Percentiles rank a stretch among this genome's conserved stretches.
These are phyloP conservation scores for Cyclaneusma minus DNA, from an alignment of 2,329 filamentous ascomycete species.

Conservation along the genomic window DNA sequence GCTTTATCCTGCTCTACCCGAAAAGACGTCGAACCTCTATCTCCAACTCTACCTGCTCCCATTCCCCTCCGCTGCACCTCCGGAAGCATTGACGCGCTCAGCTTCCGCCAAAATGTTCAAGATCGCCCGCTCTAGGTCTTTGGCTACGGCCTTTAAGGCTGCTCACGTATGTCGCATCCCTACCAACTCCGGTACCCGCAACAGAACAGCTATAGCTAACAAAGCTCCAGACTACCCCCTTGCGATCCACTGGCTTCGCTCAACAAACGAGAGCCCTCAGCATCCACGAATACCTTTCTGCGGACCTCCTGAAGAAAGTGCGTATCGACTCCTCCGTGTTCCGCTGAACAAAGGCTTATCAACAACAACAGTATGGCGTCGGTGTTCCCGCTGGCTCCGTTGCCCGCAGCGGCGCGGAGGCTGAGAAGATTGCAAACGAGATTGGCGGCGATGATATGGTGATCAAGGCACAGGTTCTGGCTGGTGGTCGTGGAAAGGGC, in stretches of 20 bases:
- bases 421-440: conserved; percentile 77
- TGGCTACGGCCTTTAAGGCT: conserved; percentile 66
- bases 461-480: conserved; percentile 98
- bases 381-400: conserved; percentile 83
- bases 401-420: conserved; percentile 70
- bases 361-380: conserved; percentile 68
- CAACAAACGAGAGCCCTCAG: conserved; percentile 80
- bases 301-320: conserved; percentile 70
- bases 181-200: too few relatives aligned
- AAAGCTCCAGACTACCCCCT: conserved; percentile 27
- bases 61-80: too few relatives aligned
- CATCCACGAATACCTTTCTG: conserved; percentile 97
- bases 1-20: too few relatives aligned
- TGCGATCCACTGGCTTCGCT: conserved; percentile 46
- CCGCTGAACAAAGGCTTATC: conserved; percentile 9
- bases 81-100: too few relatives aligned
- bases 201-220: conserved; percentile 6
- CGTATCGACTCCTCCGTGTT: conserved; percentile 5
- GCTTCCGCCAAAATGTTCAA: conserved; percentile 59
- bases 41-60: too few relatives aligned
- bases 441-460: conserved; percentile 96
- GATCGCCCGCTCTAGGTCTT: conserved; percentile 65
- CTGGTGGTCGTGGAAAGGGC: conserved; percentile 94
- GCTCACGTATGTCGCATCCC: conserved; percentile 46
- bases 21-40: too few relatives aligned